Evolutionary conservation across 805 yeast genomes (phyloP).

Genomic region (Candida easanensis): DNA sequence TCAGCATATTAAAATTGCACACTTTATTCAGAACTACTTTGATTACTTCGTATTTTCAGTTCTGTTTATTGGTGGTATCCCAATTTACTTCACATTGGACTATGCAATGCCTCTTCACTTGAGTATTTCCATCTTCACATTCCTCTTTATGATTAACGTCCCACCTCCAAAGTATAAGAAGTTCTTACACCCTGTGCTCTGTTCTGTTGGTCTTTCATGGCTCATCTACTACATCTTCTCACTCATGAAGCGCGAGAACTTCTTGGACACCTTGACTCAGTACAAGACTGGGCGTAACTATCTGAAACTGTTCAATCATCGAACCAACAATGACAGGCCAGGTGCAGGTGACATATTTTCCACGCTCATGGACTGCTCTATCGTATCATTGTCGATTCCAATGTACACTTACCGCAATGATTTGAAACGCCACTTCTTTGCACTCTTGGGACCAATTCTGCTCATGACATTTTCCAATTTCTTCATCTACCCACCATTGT

Average conservation of each 20-base stretch:
- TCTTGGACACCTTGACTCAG: slow-evolving; percentile 46
- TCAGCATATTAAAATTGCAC: slow-evolving; percentile 30
- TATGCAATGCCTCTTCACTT: slow-evolving; percentile 62
- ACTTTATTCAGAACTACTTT: slow-evolving; percentile 41
- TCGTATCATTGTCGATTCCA: slow-evolving; percentile 72
- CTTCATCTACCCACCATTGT: slow-evolving; percentile 67
- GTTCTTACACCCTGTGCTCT: slow-evolving; percentile 68
- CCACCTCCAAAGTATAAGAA: slow-evolving; percentile 47
- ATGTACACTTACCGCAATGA: slow-evolving; percentile 74
- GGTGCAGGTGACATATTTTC: slow-evolving; percentile 80
- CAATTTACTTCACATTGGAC: slow-evolving; percentile 56
- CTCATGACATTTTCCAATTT: slow-evolving; percentile 54
- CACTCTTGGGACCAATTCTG: slow-evolving; percentile 57
- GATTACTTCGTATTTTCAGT: slow-evolving; percentile 53
- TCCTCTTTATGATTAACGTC: slow-evolving; percentile 42
- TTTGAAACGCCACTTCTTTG: slow-evolving; percentile 53
- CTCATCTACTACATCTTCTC: slow-evolving; percentile 61
- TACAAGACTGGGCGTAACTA: slow-evolving; percentile 73
- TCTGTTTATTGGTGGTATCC: slow-evolving; percentile 53
- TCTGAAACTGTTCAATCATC: slow-evolving; percentile 49
- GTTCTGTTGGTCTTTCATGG: slow-evolving; percentile 63
- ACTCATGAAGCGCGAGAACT: slow-evolving; percentile 47
- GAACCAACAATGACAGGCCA: slow-evolving; percentile 43
- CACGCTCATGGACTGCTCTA: slow-evolving; percentile 72
- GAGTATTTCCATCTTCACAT: slow-evolving; percentile 55